Percentiles rank a stretch among this genome's conserved stretches.
Conservation (phyloP, 2,329 filamentous ascomycete species). For the Pestalotiopsis sp. region DNA sequence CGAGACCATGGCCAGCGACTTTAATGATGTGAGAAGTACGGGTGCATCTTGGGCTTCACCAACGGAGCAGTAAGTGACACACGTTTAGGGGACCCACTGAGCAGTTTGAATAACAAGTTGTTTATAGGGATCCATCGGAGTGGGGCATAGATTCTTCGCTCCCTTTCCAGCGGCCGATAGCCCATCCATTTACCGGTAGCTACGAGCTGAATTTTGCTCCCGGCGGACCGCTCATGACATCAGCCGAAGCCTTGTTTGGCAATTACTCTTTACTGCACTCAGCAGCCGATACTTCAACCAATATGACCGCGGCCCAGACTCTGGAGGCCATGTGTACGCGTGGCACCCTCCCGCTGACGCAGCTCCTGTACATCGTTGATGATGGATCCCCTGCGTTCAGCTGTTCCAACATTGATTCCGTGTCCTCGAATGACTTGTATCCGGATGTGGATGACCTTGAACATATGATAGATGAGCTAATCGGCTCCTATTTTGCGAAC, state of each 20-base stretch:
- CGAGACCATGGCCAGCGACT: conserved; percentile 15
- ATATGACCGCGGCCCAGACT: conserved; percentile 14
- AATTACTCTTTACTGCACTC: conserved; percentile 19
- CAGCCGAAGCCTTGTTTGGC: conserved; percentile 19
- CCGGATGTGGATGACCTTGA: conserved; percentile 1
- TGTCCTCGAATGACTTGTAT: not conserved
- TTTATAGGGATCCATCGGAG: conserved; percentile 11
- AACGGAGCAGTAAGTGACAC: conserved; percentile 14
- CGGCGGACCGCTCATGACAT: conserved; percentile 18
- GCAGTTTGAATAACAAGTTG: not conserved
- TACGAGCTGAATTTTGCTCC: conserved; percentile 1
- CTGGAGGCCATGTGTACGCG: conserved; percentile 16
- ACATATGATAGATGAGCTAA: conserved; percentile 8
- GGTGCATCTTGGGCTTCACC: conserved; percentile 1
- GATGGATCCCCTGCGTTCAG: not conserved
- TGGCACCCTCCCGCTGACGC: conserved; percentile 18
- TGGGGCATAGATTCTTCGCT: not conserved
- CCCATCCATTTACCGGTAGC: conserved; percentile 12
- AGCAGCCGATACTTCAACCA: conserved; percentile 14
- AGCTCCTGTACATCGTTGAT: conserved; percentile 3
- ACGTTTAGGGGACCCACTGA: not conserved
- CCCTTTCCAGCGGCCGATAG: conserved; percentile 3
- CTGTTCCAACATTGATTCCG: not conserved
- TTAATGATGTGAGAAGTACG: conserved; percentile 14
- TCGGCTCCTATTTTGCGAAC: conserved; percentile 11